A percentile compares a stretch with the other conserved stretches of the same genome.
These are phyloP conservation scores for Thielaviopsis ethacetica DNA, from an alignment of 2,329 filamentous ascomycete species.

Conservation along the genomic window DNA sequence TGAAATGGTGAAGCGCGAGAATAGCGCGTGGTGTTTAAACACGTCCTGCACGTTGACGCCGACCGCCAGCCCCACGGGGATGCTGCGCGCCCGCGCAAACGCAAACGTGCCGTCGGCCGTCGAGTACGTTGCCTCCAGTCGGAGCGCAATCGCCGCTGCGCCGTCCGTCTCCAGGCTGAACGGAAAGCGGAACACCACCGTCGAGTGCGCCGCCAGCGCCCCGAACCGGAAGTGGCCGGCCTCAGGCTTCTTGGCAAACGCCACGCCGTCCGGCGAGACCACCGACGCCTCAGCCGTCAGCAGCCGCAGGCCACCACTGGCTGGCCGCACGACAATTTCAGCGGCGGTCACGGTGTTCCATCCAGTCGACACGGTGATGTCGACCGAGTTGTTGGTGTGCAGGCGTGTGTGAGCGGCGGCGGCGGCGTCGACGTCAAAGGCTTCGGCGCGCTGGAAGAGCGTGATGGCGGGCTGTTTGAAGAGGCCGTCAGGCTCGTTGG, in stretches of 20 bases:
- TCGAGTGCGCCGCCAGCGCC: conserved; percentile 26
- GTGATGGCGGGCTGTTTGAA: conserved; percentile 46
- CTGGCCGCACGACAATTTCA: conserved; percentile 45
- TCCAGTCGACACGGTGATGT: conserved; percentile 56
- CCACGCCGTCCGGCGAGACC: conserved; percentile 25
- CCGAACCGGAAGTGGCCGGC: conserved; percentile 36
- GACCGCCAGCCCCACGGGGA: conserved; percentile 63
- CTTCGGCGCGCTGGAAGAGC: conserved; percentile 54
- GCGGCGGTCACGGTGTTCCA: conserved; percentile 51
- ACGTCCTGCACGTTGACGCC: conserved; percentile 95
- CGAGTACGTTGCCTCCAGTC: conserved; percentile 59
- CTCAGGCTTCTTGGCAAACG: conserved; percentile 33
- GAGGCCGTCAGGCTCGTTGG: conserved; percentile 30
- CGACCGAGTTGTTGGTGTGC: conserved; percentile 60
- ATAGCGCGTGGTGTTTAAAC: conserved; percentile 68
- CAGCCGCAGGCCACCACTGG: conserved; percentile 48
- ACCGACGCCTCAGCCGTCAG: conserved; percentile 40
- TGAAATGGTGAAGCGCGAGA: conserved; percentile 82
- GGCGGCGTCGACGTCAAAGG: conserved; percentile 51
- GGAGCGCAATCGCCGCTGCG: conserved; percentile 46
- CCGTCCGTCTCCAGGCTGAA: conserved; percentile 56
- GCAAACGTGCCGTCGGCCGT: conserved; percentile 49
- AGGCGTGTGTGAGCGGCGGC: conserved; percentile 60
- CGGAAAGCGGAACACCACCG: conserved; percentile 49
- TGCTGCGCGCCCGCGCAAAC: conserved; percentile 43